Conservation (phyloP, 1,139 yeast genomes). For the Taiozyma sp. region DNA sequence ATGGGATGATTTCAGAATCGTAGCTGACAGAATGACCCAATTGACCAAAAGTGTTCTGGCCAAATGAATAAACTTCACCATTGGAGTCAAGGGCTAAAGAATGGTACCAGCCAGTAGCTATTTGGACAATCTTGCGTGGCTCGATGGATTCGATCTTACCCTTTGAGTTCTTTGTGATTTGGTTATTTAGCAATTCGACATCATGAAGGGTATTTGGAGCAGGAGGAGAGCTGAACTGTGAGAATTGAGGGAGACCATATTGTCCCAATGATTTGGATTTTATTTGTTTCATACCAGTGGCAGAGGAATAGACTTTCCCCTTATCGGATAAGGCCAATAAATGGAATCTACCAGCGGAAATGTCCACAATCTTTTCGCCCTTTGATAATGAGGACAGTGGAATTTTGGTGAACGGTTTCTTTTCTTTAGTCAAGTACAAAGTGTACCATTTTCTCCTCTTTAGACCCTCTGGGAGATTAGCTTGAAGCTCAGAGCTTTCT, state of each 20-base stretch:
- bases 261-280: constrained; percentile 59
- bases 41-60: constrained; percentile 78
- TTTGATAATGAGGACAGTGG: constrained; percentile 23
- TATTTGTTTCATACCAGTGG: constrained; percentile 40
- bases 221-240: constrained; percentile 57
- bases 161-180: constrained; percentile 30
- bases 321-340: constrained; percentile 52
- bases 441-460: constrained; percentile 11
- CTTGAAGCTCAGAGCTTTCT: constrained; percentile 24
- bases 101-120: constrained; percentile 75
- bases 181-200: constrained; percentile 32
- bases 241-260: constrained; percentile 69
- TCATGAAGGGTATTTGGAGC: constrained; percentile 33
- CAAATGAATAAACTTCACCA: constrained; percentile 79
- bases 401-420: constrained; percentile 17
- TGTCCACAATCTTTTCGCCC: constrained; percentile 44
- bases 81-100: constrained; percentile 58
- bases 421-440: constrained; percentile 15
- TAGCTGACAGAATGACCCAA: constrained; percentile 68
- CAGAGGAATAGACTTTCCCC: constrained; percentile 63
- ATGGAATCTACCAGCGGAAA: constrained; percentile 65
- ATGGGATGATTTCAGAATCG: constrained; percentile 61
- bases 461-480: constrained; percentile 4
- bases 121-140: constrained; percentile 46
- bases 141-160: constrained; percentile 23